These are phyloP conservation scores for Daedaleopsis sinensis DNA, from an alignment of 768 basidiomycete species.

Conservation along the genomic window DNA sequence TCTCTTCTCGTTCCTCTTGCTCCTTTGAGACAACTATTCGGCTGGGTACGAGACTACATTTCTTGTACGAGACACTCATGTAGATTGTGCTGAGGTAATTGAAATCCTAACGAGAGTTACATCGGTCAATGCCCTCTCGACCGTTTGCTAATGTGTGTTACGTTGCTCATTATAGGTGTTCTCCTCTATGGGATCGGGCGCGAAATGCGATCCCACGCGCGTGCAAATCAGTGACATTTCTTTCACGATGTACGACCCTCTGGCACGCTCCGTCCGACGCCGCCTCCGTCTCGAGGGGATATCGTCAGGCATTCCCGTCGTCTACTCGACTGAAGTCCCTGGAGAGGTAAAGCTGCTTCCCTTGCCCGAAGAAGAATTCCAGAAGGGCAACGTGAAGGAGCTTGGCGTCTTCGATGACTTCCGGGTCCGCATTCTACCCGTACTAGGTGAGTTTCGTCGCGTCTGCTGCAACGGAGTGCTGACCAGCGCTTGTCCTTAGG, in stretches of 20 bases:
- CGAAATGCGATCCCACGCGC: constrained; percentile 93
- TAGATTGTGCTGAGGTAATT: too few relatives aligned
- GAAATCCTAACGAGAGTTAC: too few relatives aligned
- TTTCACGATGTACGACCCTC: constrained; percentile 88
- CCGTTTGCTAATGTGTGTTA: background rate
- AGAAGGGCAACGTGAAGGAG: constrained; percentile 87
- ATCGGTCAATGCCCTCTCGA: too few relatives aligned
- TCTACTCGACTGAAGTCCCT: constrained; percentile 95
- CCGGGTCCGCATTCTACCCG: constrained; percentile 90
- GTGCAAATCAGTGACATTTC: constrained; percentile 97
- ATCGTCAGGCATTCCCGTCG: constrained; percentile 75
- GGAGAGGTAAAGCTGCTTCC: constrained; percentile 88
- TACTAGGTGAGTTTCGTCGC: constrained; percentile 59
- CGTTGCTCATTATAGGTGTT: constrained; percentile 68
- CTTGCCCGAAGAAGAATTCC: constrained; percentile 88
- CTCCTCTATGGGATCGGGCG: constrained; percentile 95
- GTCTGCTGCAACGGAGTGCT: background rate
- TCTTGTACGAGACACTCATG: too few relatives aligned
- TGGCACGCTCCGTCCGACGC: constrained; percentile 87
- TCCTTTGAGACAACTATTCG: too few relatives aligned
- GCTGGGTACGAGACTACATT: too few relatives aligned
- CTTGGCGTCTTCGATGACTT: constrained; percentile 91
- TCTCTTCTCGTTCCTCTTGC: too few relatives aligned
- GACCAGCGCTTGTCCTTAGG: constrained; percentile 39
- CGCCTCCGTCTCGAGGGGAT: constrained; percentile 69